Percentiles rank a stretch among this genome's conserved stretches.
phyloP scores from a whole-genome alignment of 1,284 basidiomycete genomes.

The Wolfiporia cocos region DNA sequence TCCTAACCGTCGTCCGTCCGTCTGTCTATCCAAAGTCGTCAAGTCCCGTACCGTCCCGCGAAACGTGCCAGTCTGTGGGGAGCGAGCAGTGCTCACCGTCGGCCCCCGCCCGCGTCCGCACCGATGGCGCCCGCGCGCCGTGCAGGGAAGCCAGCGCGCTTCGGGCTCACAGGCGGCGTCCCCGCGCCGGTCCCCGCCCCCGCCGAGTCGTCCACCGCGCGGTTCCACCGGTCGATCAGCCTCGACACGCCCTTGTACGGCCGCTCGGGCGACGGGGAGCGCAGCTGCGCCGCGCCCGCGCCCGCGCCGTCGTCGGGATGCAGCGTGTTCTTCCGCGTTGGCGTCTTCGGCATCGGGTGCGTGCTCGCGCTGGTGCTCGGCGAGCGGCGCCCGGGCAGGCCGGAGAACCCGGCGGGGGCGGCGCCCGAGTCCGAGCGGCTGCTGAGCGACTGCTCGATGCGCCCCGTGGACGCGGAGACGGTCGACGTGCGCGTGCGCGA shows the following conservation, averaged over 20 bases:
- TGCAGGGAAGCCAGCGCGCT: slow-evolving; percentile 11
- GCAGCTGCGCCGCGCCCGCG: slow-evolving; percentile 20
- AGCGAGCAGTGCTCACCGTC: neutral
- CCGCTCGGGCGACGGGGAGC: slow-evolving; percentile 62
- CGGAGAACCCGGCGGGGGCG: slow-evolving; percentile 11
- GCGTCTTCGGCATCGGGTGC: slow-evolving; percentile 9
- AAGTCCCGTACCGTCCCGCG: too few species aligned
- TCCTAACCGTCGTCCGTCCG: too few species aligned
- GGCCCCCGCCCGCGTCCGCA: neutral
- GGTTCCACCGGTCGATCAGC: slow-evolving; percentile 81
- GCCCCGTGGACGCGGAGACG: too few species aligned
- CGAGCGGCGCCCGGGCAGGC: slow-evolving; percentile 20
- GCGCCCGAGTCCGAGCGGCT: too few species aligned
- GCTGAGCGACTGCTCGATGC: slow-evolving; percentile 14
- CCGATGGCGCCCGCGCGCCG: slow-evolving; percentile 14
- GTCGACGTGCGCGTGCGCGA: slow-evolving; percentile 19
- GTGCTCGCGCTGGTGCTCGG: slow-evolving; percentile 12
- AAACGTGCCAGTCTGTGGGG: too few species aligned
- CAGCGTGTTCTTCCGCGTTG: slow-evolving; percentile 5
- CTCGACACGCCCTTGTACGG: slow-evolving; percentile 76
- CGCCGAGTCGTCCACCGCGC: slow-evolving; percentile 61
- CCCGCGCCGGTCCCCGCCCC: slow-evolving; percentile 28
- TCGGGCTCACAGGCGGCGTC: slow-evolving; percentile 10
- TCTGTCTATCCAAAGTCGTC: neutral
- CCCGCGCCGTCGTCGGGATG: slow-evolving; percentile 4